phyloP scores from a whole-genome alignment of 192 early-diverging fungal genomes.

The Coemansia sp. region DNA sequence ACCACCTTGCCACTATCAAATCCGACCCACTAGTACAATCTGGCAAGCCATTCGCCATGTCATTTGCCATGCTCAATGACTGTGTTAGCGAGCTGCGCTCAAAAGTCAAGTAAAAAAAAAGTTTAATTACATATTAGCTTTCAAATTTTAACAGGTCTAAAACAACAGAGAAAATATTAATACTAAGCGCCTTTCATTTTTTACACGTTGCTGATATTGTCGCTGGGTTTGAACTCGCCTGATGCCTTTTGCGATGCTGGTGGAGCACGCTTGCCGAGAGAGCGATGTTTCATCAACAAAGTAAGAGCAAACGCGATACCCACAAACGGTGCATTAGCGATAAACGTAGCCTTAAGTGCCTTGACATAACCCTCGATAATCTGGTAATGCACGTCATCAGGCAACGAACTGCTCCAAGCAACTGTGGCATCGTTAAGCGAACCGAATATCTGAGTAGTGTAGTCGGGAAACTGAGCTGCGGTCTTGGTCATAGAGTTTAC shows the following conservation, averaged over 20 bases:
- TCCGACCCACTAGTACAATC: conserved; percentile 29
- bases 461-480: conserved; percentile 19
- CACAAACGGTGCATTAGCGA: conserved; percentile 35
- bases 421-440: conserved; percentile 23
- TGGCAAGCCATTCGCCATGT: conserved; percentile 14
- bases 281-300: conserved; percentile 23
- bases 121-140: neutral
- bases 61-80: conserved; percentile 28
- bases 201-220: neutral
- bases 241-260: conserved; percentile 2
- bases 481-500: conserved; percentile 4
- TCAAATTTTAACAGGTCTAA: neutral
- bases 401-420: conserved; percentile 18
- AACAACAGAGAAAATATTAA: neutral
- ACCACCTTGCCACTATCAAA: conserved; percentile 17
- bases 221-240: neutral
- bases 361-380: conserved; percentile 22
- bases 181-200: neutral
- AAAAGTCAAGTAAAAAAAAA: conserved; percentile 7
- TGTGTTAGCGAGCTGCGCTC: conserved; percentile 22
- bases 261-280: conserved; percentile 11
- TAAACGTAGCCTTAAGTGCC: conserved; percentile 27
- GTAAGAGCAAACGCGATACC: conserved; percentile 23
- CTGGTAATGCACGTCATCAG: conserved; percentile 9
- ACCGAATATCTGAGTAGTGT: conserved; percentile 7